A percentile compares a stretch with the other conserved stretches of the same genome.
phyloP scores from a whole-genome alignment of 306 rosid genomes.

The Vicia villosa region DNA sequence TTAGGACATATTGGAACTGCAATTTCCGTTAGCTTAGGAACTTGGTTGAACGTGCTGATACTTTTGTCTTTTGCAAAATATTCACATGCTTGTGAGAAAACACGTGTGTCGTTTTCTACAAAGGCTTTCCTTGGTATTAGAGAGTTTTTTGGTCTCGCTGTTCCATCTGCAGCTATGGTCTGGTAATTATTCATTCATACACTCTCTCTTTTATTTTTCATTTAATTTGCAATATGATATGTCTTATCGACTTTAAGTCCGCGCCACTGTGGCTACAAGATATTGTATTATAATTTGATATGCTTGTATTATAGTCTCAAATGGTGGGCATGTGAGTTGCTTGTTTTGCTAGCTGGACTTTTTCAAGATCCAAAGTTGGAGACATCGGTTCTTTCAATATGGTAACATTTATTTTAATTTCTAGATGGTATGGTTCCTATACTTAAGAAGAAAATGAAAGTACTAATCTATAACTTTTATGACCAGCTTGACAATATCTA shows the following conservation, averaged over 20 bases:
- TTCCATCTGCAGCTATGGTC: conserved; percentile 69
- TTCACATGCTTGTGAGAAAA: conserved; percentile 56
- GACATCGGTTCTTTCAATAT: conserved; percentile 69
- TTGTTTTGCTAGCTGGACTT: conserved; percentile 61
- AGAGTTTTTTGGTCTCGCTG: conserved; percentile 50
- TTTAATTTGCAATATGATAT: no score
- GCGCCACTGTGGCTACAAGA: no score
- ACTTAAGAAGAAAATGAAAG: conserved; percentile 18
- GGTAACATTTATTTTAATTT: conserved; percentile 41
- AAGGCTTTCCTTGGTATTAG: conserved; percentile 38
- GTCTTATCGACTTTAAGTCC: no score
- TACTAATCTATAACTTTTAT: background rate
- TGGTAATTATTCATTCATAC: conserved; percentile 46
- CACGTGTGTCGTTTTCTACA: conserved; percentile 39
- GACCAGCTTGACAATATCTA: conserved; percentile 62
- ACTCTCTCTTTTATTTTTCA: background rate
- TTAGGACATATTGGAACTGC: conserved; percentile 64
- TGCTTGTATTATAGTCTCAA: conserved; percentile 36
- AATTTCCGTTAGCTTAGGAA: conserved; percentile 43
- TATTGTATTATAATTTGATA: no score
- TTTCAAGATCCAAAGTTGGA: conserved; percentile 63
- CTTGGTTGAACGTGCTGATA: conserved; percentile 54
- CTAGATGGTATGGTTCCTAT: no score
- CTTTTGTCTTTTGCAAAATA: conserved; percentile 40
- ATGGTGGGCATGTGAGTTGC: conserved; percentile 74